Conservation (phyloP, 2,329 filamentous ascomycete genomes). For the Colletotrichum salicis region DNA sequence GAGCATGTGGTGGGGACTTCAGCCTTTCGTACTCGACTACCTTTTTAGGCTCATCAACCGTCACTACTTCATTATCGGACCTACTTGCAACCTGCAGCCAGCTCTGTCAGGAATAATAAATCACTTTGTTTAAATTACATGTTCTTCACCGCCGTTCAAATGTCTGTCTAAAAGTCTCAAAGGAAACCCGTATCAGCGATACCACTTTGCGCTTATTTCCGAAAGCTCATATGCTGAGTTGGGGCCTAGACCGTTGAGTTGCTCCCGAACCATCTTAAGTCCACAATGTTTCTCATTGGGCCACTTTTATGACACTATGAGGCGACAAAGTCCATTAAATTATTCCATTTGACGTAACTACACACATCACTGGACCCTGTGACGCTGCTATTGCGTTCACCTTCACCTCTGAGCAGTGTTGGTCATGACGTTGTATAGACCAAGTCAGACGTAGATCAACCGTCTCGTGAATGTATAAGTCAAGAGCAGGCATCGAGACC, state of each 20-base stretch:
- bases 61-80: too few relatives aligned
- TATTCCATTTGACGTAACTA: slow-evolving; percentile 19
- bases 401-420: not conserved
- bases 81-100: too few relatives aligned
- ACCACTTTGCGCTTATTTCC: not conserved
- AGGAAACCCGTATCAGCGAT: too few relatives aligned
- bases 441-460: not conserved
- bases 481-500: not conserved
- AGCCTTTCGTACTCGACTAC: too few relatives aligned
- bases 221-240: not conserved
- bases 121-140: too few relatives aligned
- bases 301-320: slow-evolving; percentile 28
- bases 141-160: too few relatives aligned
- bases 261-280: not conserved
- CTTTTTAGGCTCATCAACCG: too few relatives aligned
- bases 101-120: too few relatives aligned
- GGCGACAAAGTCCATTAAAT: not conserved
- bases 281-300: not conserved
- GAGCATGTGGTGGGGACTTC: too few relatives aligned
- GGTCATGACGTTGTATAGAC: not conserved
- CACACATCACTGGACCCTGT: not conserved
- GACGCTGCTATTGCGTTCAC: not conserved
- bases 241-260: not conserved
- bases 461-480: not conserved
- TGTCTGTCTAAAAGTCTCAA: too few relatives aligned